Conservation (phyloP, 345 rosid genomes). For the Pseudoturritis turrita region DNA sequence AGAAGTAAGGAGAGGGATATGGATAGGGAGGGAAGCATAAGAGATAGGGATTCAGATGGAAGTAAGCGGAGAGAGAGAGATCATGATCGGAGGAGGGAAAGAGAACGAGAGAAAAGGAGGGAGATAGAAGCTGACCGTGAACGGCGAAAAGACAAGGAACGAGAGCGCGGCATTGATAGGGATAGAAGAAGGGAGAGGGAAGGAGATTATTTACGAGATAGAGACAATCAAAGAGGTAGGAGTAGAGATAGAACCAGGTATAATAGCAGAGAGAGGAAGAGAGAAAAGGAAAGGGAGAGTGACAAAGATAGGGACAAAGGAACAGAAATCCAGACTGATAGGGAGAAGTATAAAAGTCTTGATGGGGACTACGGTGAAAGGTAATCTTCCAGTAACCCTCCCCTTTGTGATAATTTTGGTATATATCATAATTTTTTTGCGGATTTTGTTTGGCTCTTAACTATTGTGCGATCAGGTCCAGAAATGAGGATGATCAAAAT, state of each 20-base stretch:
- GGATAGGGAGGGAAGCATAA: slow-evolving; percentile 29
- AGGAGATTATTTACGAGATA: slow-evolving; percentile 27
- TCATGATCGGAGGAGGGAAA: slow-evolving; percentile 40
- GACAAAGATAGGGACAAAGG: slow-evolving; percentile 44
- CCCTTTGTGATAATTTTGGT: not conserved
- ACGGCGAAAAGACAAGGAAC: slow-evolving; percentile 40
- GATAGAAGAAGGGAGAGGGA: slow-evolving; percentile 44
- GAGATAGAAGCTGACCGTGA: slow-evolving; percentile 40
- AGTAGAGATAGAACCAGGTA: slow-evolving; percentile 42
- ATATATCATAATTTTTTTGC: not conserved
- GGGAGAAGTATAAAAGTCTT: slow-evolving; percentile 31
- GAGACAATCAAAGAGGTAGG: slow-evolving; percentile 38
- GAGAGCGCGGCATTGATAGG: slow-evolving; percentile 42
- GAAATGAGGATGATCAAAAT: slow-evolving; percentile 52
- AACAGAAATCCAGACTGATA: slow-evolving; percentile 39
- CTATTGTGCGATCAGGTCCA: slow-evolving; percentile 31
- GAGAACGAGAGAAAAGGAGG: slow-evolving; percentile 43
- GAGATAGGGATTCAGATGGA: slow-evolving; percentile 38
- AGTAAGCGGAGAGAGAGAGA: slow-evolving; percentile 38
- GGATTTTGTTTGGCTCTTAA: not conserved
- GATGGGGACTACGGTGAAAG: slow-evolving; percentile 36
- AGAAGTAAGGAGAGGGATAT: slow-evolving; percentile 38
- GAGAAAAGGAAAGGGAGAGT: slow-evolving; percentile 39
- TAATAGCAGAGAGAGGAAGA: slow-evolving; percentile 35
- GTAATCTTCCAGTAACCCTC: slow-evolving; percentile 30